Percentiles rank a stretch among this genome's conserved stretches.
phyloP scores from a whole-genome alignment of 1,139 yeast species.

The Debaryomycetaceae sp. region DNA sequence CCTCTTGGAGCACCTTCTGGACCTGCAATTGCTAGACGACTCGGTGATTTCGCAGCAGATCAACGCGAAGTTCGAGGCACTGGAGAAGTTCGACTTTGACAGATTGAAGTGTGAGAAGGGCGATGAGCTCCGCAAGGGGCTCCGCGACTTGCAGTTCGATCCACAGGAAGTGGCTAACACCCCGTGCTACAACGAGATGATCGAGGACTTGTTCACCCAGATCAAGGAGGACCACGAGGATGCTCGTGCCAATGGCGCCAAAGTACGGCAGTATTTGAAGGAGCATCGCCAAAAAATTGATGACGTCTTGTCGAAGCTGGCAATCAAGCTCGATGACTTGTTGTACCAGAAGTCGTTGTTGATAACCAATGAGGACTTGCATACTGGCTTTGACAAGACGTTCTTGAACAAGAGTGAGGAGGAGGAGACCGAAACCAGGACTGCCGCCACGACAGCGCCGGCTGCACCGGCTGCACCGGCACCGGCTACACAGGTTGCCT shows the following conservation, averaged over 20 bases:
- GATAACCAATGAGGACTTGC: slow-evolving; percentile 87
- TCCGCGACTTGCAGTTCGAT: slow-evolving; percentile 37
- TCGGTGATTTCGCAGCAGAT: slow-evolving; percentile 39
- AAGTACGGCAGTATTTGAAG: slow-evolving; percentile 38
- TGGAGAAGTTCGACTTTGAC: slow-evolving; percentile 49
- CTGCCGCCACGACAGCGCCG: slow-evolving; percentile 10
- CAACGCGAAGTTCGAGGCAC: slow-evolving; percentile 48
- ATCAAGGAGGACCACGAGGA: slow-evolving; percentile 55
- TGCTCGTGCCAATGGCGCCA: slow-evolving; percentile 38
- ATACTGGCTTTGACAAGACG: slow-evolving; percentile 90
- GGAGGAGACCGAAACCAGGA: slow-evolving; percentile 13
- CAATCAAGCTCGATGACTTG: slow-evolving; percentile 59
- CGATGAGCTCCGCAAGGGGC: slow-evolving; percentile 37
- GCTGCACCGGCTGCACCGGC: slow-evolving; percentile 7
- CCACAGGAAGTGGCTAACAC: slow-evolving; percentile 57
- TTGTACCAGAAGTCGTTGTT: slow-evolving; percentile 67
- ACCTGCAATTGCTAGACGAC: slow-evolving; percentile 39
- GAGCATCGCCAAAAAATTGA: slow-evolving; percentile 71
- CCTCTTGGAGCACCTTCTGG: slow-evolving; percentile 40
- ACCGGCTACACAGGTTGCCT: slow-evolving; percentile 1
- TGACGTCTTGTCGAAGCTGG: slow-evolving; percentile 54
- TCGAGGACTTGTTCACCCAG: slow-evolving; percentile 80
- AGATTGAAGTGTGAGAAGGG: slow-evolving; percentile 33
- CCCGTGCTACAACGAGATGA: slow-evolving; percentile 88
- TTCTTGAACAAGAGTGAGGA: slow-evolving; percentile 55